Evolutionary conservation across 1,284 basidiomycete species (phyloP).

Genomic region (Naganishia cerealis): DNA sequence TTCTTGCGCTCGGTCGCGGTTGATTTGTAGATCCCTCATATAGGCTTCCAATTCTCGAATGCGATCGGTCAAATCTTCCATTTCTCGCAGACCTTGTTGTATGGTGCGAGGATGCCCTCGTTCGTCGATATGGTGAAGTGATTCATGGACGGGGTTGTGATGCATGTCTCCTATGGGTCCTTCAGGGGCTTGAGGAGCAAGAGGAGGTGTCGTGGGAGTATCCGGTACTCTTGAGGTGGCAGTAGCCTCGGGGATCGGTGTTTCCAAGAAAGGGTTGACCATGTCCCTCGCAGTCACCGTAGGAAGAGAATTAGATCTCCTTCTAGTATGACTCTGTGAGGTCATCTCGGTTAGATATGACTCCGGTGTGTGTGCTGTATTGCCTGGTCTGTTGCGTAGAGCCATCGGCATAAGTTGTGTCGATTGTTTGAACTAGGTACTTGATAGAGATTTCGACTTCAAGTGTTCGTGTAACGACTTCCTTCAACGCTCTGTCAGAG

Average conservation of each 20-base stretch:
- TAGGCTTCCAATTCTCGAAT: neutral
- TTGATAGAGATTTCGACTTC: neutral
- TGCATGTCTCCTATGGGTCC: neutral
- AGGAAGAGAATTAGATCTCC: constrained; percentile 4
- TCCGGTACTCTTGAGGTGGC: neutral
- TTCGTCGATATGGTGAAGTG: neutral
- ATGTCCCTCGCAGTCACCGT: neutral
- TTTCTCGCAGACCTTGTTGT: neutral
- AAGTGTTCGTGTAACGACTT: neutral
- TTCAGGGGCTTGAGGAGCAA: neutral
- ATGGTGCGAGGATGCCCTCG: neutral
- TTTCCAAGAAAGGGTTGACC: constrained; percentile 4
- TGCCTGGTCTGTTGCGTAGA: constrained; percentile 15
- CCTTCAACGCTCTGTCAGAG: no score
- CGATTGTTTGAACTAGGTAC: constrained; percentile 1
- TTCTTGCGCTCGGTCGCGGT: neutral
- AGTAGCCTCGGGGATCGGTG: neutral
- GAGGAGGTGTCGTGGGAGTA: neutral
- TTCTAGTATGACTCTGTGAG: constrained; percentile 10
- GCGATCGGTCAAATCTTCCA: neutral
- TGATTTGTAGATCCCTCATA: neutral
- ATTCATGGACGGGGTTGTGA: constrained; percentile 1
- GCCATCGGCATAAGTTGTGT: constrained; percentile 14
- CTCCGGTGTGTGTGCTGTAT: neutral
- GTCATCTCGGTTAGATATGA: constrained; percentile 15